Evolutionary conservation across 345 rosid species (phyloP), one percentile per base, ranked within the genome.

Genomic region (Firmiana major): DNA sequence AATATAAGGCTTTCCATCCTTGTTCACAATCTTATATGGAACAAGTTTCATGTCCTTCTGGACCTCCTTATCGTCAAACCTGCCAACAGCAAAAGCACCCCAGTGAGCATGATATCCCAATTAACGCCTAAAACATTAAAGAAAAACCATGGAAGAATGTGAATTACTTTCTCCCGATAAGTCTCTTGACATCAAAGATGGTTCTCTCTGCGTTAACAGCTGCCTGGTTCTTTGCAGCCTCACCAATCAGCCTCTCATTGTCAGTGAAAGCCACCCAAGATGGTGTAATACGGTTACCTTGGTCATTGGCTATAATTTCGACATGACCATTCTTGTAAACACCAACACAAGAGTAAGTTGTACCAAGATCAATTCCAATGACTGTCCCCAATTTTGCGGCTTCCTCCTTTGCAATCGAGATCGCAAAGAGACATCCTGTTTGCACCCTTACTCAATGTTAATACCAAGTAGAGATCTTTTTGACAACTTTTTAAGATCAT

Each of bases 211-310:
- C 76, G 54, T 95, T 95, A 5, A 88, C 93, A 72, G 99, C 96
- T 5, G 98, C 98, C 89, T 89, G 97, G 49, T 93, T 95, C 96
- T 95, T 95, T 36, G 98, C 99, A 75, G 99, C 99, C 82, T 95
- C 98, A 79, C 99, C 99, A 2, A 95, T 93, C 75, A 95, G 81
- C 82, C 99, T 92, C 88, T 95, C 99, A 21, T 85, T 73, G 67
- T 95, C 99, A 0, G 99, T 93, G 90, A 95, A 95, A 74, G 84
- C 99, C 12, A 95, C 99, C 99, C 98, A 95, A 0, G 99, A 95
- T 22, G 99, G 99, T 59, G 99, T 95, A 60, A 95, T 93, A 83
- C 98, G 94, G 85, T 95, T 95, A 22, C 99, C 98, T 82, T 95
- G 99, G 84, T 95, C 99, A 77, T 95, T 95, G 55, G 99, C 98